Conservation (phyloP, 1,139 yeast species). For the Kodamaea sp. region DNA sequence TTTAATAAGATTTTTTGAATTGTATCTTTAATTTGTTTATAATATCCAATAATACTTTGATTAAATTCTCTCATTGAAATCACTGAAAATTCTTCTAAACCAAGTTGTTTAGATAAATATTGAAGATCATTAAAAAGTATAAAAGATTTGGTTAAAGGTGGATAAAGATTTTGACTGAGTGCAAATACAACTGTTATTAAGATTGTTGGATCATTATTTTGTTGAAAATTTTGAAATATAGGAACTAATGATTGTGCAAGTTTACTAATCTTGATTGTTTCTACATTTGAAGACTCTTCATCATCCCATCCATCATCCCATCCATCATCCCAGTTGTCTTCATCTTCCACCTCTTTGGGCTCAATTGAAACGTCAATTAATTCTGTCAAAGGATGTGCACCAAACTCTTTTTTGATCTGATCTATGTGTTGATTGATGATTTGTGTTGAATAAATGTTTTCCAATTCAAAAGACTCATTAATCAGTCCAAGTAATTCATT, state of each 20-base stretch:
- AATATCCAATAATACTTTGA: conserved; percentile 20
- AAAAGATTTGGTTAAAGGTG: conserved; percentile 30
- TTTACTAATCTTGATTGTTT: conserved; percentile 13
- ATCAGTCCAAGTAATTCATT: conserved; percentile 20
- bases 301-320: conserved; percentile 21
- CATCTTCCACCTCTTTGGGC: conserved; percentile 8
- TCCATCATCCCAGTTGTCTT: conserved; percentile 18
- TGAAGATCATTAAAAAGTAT: conserved; percentile 35
- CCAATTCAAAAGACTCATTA: conserved; percentile 14
- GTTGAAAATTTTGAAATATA: conserved; percentile 21
- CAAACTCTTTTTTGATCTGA: conserved; percentile 16
- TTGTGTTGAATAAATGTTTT: conserved; percentile 31
- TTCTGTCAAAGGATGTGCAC: conserved; percentile 4
- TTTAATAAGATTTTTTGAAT: conserved; percentile 16
- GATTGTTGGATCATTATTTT: conserved; percentile 9
- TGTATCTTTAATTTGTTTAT: conserved; percentile 19
- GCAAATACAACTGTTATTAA: conserved; percentile 29
- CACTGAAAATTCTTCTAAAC: conserved; percentile 16
- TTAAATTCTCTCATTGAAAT: conserved; percentile 21
- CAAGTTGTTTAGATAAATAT: conserved; percentile 18
- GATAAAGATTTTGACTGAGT: conserved; percentile 32
- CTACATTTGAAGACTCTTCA: conserved; percentile 5
- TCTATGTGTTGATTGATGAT: conserved; percentile 19
- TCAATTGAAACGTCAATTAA: conserved; percentile 3
- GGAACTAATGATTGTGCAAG: conserved; percentile 20